These are phyloP conservation scores for Leccinum broughii DNA, from an alignment of 768 basidiomycete genomes.

Conservation along the genomic window DNA sequence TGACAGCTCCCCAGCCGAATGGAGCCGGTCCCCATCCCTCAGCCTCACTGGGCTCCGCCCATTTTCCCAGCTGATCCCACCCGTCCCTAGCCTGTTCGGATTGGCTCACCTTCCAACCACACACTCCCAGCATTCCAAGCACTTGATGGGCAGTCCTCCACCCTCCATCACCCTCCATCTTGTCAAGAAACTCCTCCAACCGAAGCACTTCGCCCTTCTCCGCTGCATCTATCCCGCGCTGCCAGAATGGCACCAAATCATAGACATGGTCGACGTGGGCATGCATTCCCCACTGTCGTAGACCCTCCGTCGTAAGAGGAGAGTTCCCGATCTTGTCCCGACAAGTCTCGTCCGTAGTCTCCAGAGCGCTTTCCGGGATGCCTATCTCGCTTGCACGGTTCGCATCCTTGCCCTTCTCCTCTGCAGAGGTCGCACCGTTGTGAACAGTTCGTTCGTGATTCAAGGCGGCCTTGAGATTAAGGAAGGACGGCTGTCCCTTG, in stretches of 20 bases:
- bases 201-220: conserved; percentile 43
- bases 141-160: conserved; percentile 32
- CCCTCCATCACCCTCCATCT: conserved; percentile 37
- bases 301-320: conserved; percentile 31
- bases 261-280: conserved; percentile 46
- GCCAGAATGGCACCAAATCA: conserved; percentile 58
- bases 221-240: conserved; percentile 47
- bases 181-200: conserved; percentile 48
- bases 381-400: neutral
- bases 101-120: conserved; percentile 12
- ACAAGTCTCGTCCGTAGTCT: conserved; percentile 22
- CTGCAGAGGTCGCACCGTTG: conserved; percentile 9
- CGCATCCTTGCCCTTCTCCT: neutral
- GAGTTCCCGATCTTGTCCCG: conserved; percentile 32
- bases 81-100: conserved; percentile 2
- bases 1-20: conserved; percentile 12
- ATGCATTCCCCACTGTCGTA: conserved; percentile 31
- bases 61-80: neutral
- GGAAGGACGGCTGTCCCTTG: conserved; percentile 22
- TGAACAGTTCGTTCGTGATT: conserved; percentile 31
- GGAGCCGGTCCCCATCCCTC: conserved; percentile 13
- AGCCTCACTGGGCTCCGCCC: neutral
- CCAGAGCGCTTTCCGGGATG: conserved; percentile 9
- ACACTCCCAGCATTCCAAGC: conserved; percentile 29
- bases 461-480: conserved; percentile 31